Conservation (phyloP, 2,329 filamentous ascomycete genomes). For the Cephalotrichum gorgonifer region DNA sequence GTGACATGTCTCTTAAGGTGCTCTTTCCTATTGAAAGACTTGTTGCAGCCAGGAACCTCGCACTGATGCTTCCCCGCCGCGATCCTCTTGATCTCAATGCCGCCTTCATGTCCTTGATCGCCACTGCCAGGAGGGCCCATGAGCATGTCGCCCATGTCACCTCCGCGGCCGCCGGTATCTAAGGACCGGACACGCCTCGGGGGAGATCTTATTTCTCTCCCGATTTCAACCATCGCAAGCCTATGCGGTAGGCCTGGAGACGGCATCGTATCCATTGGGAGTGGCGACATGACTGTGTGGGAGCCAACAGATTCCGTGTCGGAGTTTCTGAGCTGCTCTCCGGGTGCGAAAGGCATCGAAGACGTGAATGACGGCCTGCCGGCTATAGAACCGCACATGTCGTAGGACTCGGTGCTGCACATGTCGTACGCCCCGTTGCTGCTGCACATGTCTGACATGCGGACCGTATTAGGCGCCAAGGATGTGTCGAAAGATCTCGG, state of each 20-base stretch:
- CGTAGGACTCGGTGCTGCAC: background rate
- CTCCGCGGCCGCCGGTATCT: background rate
- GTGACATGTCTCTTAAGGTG: constrained; percentile 45
- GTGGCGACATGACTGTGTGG: background rate
- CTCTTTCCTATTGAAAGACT: constrained; percentile 40
- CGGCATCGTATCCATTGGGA: background rate
- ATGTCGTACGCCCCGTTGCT: no score
- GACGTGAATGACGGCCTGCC: background rate
- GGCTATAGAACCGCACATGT: background rate
- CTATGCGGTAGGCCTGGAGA: background rate
- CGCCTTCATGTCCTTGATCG: background rate
- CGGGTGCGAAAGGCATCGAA: background rate
- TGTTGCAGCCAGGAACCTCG: constrained; percentile 33
- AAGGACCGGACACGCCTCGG: background rate
- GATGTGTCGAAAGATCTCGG: background rate
- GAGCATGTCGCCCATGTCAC: background rate
- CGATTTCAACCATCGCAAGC: background rate
- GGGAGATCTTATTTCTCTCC: background rate
- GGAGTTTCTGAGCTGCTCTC: background rate
- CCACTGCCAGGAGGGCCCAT: background rate
- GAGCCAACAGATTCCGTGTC: background rate
- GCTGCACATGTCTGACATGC: constrained; percentile 1
- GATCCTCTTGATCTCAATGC: constrained; percentile 9
- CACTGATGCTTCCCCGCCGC: constrained; percentile 32
- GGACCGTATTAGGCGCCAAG: background rate